Evolutionary conservation across 73 alveolate genomes (phyloP).

Genomic region (Diophrys appendiculata): DNA sequence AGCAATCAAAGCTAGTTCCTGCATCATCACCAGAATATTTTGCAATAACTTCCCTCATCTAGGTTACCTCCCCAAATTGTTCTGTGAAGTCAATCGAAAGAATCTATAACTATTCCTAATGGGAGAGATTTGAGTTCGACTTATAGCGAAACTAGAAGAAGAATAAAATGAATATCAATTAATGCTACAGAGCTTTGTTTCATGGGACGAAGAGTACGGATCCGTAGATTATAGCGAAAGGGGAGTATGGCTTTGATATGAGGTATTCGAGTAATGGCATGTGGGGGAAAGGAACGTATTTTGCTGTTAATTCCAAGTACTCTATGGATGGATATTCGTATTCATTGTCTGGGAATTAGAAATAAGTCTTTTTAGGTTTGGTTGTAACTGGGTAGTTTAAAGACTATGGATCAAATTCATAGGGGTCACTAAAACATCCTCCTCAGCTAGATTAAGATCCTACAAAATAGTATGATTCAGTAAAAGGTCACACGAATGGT

Average conservation of each 20-base stretch:
- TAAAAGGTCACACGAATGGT: constrained; percentile 28
- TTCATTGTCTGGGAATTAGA: background rate
- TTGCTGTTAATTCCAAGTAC: constrained; percentile 29
- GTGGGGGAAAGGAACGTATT: constrained; percentile 61
- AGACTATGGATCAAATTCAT: background rate
- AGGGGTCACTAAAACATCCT: constrained; percentile 25
- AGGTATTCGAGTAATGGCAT: constrained; percentile 23
- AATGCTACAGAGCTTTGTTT: background rate
- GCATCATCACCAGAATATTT: too few species aligned
- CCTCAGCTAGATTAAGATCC: background rate
- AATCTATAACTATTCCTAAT: too few species aligned
- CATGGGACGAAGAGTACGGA: constrained; percentile 21
- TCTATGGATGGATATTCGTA: constrained; percentile 16
- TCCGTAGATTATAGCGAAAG: background rate
- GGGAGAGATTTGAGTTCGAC: too few species aligned
- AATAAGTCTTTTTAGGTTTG: constrained; percentile 26
- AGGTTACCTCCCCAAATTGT: too few species aligned
- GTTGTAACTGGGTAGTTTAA: constrained; percentile 26
- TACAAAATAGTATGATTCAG: constrained; percentile 22
- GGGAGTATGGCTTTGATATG: constrained; percentile 32
- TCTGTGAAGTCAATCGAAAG: too few species aligned
- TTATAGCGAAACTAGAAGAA: too few species aligned
- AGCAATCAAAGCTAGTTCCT: too few species aligned
- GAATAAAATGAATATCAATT: too few species aligned
- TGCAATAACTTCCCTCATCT: too few species aligned